Evolutionary conservation across 2,329 filamentous ascomycete species (phyloP), one percentile per base, ranked within the genome.

Genomic region (Colletotrichum destructivum): DNA sequence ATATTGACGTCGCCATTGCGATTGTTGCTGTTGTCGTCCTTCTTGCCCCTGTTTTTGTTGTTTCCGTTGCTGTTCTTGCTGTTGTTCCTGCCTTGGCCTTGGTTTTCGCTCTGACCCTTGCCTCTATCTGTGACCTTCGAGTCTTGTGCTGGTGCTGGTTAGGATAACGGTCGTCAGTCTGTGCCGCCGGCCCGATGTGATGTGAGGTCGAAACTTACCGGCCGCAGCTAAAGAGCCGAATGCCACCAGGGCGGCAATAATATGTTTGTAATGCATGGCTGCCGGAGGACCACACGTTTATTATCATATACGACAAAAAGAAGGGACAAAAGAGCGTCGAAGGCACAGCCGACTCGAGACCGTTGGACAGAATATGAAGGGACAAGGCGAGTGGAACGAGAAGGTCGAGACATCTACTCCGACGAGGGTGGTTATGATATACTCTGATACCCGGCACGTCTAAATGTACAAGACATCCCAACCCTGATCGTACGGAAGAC

Each of bases 221-320:
- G 78, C 76, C 62, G 74, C 71, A 35, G 71, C 79, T 26, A 81
- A 52, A 23, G 77, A 79, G 60, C 68, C 66, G 55, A 80, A 66
- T 73, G 77, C 78, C 60, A 72, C 73, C 40, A 81, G 75, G 73
- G 77, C 78, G 65, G 77, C 66, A 21, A 81, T 49, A n/a, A 76
- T 52, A 46, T 73, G 69, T 52, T 66, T 73, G 69, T 77, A 73
- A 66, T 76, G 71, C 79, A 80, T 80, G n/a, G 42, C 71, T 40
- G 46, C n/a, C 21, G 11, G 11, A 51, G 40, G 12, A 15, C 23
- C 51, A 52, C 47, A 46, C 42, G 38, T 31, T 47, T 12, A 72
- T 56, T 70, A 67, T 16, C 16, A 16, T n/a, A 46, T 40, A 67
- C 16, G 47, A 16, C 5, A 13, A 23, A 31, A 16, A 40, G 9